Evolutionary conservation across 306 rosid species (phyloP).

Genomic region (Gillenia trifoliata): DNA sequence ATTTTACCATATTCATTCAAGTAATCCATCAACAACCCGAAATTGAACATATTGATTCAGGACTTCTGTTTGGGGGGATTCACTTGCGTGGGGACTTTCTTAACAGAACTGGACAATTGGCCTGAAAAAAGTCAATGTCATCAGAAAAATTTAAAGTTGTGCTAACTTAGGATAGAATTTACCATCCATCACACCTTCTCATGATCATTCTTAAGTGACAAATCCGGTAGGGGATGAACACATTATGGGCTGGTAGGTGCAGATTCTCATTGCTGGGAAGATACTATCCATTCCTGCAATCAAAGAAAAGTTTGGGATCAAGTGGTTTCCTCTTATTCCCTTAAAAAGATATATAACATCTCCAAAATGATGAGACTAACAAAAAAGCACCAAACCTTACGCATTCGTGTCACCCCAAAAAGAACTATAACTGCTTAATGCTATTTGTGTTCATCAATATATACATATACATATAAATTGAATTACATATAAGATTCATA

Average conservation of each 20-base stretch:
- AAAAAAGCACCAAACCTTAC: conserved; percentile 6
- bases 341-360: not conserved
- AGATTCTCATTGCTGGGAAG: conserved; percentile 63
- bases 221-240: conserved; percentile 78
- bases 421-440: not conserved
- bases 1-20: conserved; percentile 83
- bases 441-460: too few species aligned
- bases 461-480: too few species aligned
- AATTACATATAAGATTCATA: not conserved
- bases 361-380: not conserved
- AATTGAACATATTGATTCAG: conserved; percentile 58
- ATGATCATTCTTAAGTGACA: conserved; percentile 56
- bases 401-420: conserved; percentile 15
- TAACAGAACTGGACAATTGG: conserved; percentile 56
- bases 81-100: conserved; percentile 68
- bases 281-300: conserved; percentile 73
- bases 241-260: conserved; percentile 76
- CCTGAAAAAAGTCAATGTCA: conserved; percentile 54
- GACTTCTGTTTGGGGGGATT: conserved; percentile 77
- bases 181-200: conserved; percentile 46
- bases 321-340: not conserved
- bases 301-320: conserved; percentile 16
- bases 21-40: conserved; percentile 79
- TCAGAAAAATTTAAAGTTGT: conserved; percentile 16
- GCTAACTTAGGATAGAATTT: not conserved